Evolutionary conservation across 306 rosid species (phyloP), one percentile per base, ranked within the genome.

Genomic region (Corylus avellana): DNA sequence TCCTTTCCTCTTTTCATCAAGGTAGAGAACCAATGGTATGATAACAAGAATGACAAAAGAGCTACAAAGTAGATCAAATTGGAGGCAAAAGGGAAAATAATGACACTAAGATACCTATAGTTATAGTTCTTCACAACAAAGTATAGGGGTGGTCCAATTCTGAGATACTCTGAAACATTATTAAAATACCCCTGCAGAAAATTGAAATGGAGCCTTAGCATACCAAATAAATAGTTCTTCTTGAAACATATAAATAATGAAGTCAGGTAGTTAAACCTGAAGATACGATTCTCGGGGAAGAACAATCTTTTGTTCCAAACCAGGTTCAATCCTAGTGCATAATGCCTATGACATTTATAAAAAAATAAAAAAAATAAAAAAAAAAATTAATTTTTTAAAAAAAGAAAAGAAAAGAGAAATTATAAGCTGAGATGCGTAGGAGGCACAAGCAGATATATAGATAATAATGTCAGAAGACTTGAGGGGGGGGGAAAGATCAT

Each of bases 231-330:
- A 78, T 39, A 18, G 14, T 39, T 68, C 71, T 67, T 54, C 69
- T 55, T 22, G 13, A 35, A 76, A 79, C 8, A 39, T 13, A 53
- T 56, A 39, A 25, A 73, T 74, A 70, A 75, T 57, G 42, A 16
- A 74, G 79, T 76, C 73, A 67, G 77, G 61, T 46, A 82, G 70
- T 69, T 77, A 77, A 79, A 95, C 99, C 97, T 95, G 99, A 70
- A 95, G 98, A 85, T 93, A 95, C 32, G 99, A 95, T 72, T 95
- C 98, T 81, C 87, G 89, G 76, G 99, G 98, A 76, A 95, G 98
- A 84, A 95, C 98, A 83, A 91, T 91, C 81, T 93, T 82, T 84
- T 95, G 99, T 85, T 95, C 99, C 80, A 95, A 88, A 83, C 98
- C 99, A 74, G 99, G 96, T 79, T 95, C 91, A 88, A 95, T 86